Evolutionary conservation across 2,329 filamentous ascomycete species (phyloP), one percentile per base, ranked within the genome.

Genomic region (Chalara sp.): DNA sequence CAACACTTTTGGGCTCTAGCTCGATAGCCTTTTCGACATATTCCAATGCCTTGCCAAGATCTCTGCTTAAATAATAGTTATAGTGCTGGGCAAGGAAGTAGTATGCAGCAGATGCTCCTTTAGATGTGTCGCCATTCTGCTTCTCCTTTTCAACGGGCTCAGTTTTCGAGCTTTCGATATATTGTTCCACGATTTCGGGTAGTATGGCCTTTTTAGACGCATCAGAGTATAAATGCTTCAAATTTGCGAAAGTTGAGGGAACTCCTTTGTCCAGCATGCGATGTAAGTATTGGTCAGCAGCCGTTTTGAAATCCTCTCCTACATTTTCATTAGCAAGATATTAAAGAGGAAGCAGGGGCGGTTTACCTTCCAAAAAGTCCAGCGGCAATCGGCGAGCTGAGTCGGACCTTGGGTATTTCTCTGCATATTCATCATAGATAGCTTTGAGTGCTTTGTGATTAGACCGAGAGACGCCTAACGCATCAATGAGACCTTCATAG

Each of bases 81-180:
- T 96, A 95, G 70, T 99, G 95, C 65, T 97, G 93, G 6, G 91
- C 91, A 49, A 99, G 80, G 73, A 95, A 99, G 70, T 95, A 97
- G 46, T 91, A 80, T 11, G 88, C 87, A 1, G 91, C 88, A 11
- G 88, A 80, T 61, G 87, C 78, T 65, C 92, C 92, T 35, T 73
- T 74, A 6, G 75, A 70, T n/a, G 72, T 71, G 47, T 81, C 74
- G 29, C 74, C 76, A 40, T 63, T 62, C 33, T 56, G 48, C 48
- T 67, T 65, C 31, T 60, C 57, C 48, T 80, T 75, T 28, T 67
- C 66, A 49, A 71, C 75, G 5, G 60, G 57, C 37, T 68, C 65
- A 31, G 69, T 70, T 51, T 72, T 71, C 48, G 74, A 76, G 33
- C 80, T 80, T 11, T 82, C 72, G 10, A 88, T 76, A 63, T 96